Base-by-base conservation (phyloP, 805 yeast genomes). In the Scheffersomyces ergatensis region DNA sequence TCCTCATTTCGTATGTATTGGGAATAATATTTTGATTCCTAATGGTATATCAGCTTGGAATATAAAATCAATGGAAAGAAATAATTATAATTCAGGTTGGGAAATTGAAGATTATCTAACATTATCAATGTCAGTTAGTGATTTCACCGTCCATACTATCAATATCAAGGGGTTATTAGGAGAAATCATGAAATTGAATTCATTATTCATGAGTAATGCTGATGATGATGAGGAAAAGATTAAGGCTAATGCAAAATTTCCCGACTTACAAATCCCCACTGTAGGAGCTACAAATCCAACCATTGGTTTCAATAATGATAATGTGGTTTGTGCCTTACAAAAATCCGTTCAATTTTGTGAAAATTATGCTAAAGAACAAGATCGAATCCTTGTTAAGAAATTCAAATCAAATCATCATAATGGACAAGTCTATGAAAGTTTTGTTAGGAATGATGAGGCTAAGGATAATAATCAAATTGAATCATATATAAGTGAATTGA, bases 121-220 rank as follows among this genome's bases (percentile, higher is more conserved):
- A 2, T 51, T 70, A 26, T 47, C 70, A 3, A 47, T 65, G 5
- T 66, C 73, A 1, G 59, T 63, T 20, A 60, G 64, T n/a, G 76
- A 70, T 47, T 49, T 51, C 20, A 65, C 70, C 5, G 65, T 65
- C 16, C 62, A 62, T 33, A 49, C 55, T 12, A 42, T 70, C 11
- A 63, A 66, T 43, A 53, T 70, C 12, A 56, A 51, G 36, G 68
- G 69, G 2, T 39, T 67, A 5, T 48, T 69, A 34, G 47, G 46
- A 13, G 39, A 38, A 13, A 13, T 45, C 8, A 14, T 45, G 12
- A 34, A 42, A 26, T 32, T 42, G 24, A 33, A 42, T 17, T 25
- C 51, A 19, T 40, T 45, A 26, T 39, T 42, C 23, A 14, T 38
- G n/a, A 9, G 18, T 11, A 37, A 37, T 15, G n/a, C n/a, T n/a